phyloP scores from a whole-genome alignment of 2,329 filamentous ascomycete species.

The Diplodia mutila region DNA sequence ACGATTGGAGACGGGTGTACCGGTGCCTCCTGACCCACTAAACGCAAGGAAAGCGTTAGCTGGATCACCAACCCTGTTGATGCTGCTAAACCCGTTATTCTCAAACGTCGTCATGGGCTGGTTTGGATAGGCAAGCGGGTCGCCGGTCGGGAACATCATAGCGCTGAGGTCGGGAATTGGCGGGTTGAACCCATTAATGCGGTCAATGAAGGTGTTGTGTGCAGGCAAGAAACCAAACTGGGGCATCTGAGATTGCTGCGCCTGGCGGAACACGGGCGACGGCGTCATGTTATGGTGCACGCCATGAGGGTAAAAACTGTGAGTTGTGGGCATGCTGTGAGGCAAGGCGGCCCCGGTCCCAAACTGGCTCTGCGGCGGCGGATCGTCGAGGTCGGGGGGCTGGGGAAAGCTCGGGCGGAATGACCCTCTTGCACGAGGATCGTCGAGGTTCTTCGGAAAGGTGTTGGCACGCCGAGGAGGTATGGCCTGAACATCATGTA shows the following conservation, averaged over 20 bases:
- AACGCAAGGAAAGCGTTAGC: constrained; percentile 2
- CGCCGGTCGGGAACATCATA: constrained; percentile 79
- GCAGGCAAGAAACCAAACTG: constrained; percentile 32
- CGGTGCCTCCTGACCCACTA: constrained; percentile 1
- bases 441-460: constrained; percentile 36
- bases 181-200: constrained; percentile 42
- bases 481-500: constrained; percentile 18
- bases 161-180: constrained; percentile 70
- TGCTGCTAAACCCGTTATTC: constrained; percentile 38
- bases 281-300: constrained; percentile 17
- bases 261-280: constrained; percentile 12
- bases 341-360: background rate
- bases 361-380: constrained; percentile 9
- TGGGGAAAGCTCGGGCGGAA: constrained; percentile 34
- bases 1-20: background rate
- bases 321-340: constrained; percentile 17
- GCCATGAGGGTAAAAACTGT: constrained; percentile 3
- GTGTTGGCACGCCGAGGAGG: constrained; percentile 39
- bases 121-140: constrained; percentile 79
- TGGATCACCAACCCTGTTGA: constrained; percentile 10
- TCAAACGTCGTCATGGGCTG: constrained; percentile 68
- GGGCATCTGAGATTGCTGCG: constrained; percentile 2
- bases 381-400: constrained; percentile 31
- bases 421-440: constrained; percentile 32
- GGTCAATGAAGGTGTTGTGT: constrained; percentile 37